A percentile compares a stretch with the other conserved stretches of the same genome.
Evolutionary conservation across 148 eudicot species (phyloP).

Genomic region (Fagopyrum tataricum): DNA sequence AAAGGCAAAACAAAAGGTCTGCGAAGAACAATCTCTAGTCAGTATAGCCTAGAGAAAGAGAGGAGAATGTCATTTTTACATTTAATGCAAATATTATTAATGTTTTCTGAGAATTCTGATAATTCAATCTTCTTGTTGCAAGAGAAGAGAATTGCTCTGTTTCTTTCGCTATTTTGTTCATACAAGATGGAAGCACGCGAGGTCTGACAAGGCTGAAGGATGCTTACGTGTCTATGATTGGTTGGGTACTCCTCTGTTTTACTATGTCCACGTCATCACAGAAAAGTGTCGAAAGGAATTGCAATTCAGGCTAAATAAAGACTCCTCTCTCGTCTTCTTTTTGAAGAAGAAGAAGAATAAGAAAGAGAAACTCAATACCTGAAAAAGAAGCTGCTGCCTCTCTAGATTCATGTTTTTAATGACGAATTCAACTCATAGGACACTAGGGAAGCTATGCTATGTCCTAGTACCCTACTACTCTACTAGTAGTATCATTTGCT

Average conservation of each 20-base stretch:
- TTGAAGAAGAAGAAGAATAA: background rate
- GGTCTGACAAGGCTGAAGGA: background rate
- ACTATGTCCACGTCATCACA: background rate
- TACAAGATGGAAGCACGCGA: conserved; percentile 5
- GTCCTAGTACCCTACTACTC: no score
- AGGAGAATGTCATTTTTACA: background rate
- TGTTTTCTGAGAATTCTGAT: background rate
- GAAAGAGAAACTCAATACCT: background rate
- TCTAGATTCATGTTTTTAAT: background rate
- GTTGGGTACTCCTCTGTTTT: background rate
- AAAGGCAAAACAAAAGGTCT: no score
- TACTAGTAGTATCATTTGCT: no score
- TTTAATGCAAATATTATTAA: background rate
- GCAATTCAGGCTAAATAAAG: no score
- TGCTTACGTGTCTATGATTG: background rate
- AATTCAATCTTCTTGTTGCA: background rate
- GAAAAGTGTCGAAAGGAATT: background rate
- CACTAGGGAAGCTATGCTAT: no score
- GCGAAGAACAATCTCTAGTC: background rate
- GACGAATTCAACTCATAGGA: background rate
- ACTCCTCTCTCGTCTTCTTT: background rate
- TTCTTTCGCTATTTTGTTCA: no score
- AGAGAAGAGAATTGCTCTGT: background rate
- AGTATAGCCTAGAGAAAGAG: background rate
- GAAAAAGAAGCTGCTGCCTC: background rate